phyloP scores from a whole-genome alignment of 225 moss, liverwort and hornwort species.

The Anthoceros angustus region DNA sequence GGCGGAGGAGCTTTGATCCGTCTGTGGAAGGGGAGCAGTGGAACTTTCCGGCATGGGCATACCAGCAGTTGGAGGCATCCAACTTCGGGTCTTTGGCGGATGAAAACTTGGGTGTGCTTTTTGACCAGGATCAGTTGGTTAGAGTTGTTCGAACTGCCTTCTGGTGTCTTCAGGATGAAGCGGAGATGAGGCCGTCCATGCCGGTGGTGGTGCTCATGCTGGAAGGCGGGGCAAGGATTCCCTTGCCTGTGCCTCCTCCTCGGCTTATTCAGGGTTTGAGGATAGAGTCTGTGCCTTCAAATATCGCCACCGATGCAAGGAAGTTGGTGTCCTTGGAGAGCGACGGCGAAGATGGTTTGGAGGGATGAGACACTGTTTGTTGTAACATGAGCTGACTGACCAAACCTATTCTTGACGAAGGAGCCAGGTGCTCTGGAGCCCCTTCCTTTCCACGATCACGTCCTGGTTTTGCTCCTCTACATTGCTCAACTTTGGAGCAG shows the following conservation, averaged over 20 bases:
- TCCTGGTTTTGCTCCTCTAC: too few species aligned
- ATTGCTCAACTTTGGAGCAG: too few species aligned
- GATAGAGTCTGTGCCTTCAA: neutral
- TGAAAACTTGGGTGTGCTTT: neutral
- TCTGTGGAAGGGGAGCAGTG: neutral
- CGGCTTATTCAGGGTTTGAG: neutral
- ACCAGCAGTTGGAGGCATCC: neutral
- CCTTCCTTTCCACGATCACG: too few species aligned
- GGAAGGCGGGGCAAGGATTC: neutral
- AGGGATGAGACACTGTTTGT: neutral
- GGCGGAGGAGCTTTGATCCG: neutral
- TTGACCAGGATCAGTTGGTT: neutral
- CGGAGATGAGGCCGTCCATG: neutral
- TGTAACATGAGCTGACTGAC: neutral
- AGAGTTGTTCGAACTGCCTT: neutral
- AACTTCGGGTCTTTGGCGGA: neutral
- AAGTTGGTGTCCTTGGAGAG: neutral
- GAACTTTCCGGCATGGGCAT: neutral
- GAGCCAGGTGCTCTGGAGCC: neutral
- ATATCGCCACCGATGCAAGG: neutral
- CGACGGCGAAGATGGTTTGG: neutral
- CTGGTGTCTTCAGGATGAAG: neutral
- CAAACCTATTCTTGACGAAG: neutral
- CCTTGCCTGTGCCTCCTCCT: neutral
- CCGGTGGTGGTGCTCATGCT: neutral